Evolutionary conservation across 805 yeast genomes (phyloP), one percentile per base, ranked within the genome.

Genomic region (Metschnikowia kofuensis): DNA sequence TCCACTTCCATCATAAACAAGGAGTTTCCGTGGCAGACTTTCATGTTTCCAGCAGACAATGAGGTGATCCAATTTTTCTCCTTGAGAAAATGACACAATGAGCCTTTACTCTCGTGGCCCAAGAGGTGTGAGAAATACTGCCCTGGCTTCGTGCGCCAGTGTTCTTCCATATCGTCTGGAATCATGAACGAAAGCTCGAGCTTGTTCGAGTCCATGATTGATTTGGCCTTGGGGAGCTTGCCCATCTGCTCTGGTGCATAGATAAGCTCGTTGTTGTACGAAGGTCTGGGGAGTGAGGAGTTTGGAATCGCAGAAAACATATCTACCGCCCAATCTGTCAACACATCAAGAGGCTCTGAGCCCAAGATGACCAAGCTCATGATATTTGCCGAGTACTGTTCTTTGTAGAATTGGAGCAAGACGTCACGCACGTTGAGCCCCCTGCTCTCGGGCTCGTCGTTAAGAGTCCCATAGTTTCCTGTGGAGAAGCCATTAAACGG

Each of bases 81-180:
- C 67, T 89, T 92, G 55, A 92, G 77, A 54, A 75, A 77, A 48
- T 83, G 79, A 34, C 89, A 73, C 15, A 92, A 65, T 1, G 97
- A 89, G 1, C 98, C 98, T 42, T 84, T 76, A 42, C 94, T 87
- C 69, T 92, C 99, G 66, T 92, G 98, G 37, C 98, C 98, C 42
- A 92, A 70, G 45, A 94, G 72, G 65, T 94, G 97, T 16, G 91
- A 80, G 55, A 72, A 78, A 66, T 89, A 87, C 48, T 77, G 80
- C 7, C 80, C 76, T 0, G 97, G 96, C 56, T 82, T 82, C 26
- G 78, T 76, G 46, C 78, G 77, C 87, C 91, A 87, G 21, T 64
- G 52, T 44, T 70, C 65, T 27, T 77, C 78, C 44, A 79, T 78
- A 55, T 84, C 84, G 60, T 87, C 90, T 2, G 97, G 97, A 11